A percentile compares a stretch with the other conserved stretches of the same genome.
phyloP scores from a whole-genome alignment of 129 eudicot species.

The Ambrosia artemisiifolia region DNA sequence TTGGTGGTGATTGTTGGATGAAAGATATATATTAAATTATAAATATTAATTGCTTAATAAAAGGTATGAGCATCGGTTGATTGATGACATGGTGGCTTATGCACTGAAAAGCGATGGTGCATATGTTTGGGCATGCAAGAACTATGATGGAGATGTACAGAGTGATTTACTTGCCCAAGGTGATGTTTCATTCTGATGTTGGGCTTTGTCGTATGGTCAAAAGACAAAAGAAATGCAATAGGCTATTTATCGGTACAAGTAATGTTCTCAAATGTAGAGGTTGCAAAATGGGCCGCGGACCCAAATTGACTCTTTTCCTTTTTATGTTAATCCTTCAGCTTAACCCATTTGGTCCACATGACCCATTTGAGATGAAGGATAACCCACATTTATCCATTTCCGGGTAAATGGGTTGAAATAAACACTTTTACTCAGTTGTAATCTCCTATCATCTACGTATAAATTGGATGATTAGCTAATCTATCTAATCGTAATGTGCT shows the following conservation, averaged over 20 bases:
- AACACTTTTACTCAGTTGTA: neutral
- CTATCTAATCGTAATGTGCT: neutral
- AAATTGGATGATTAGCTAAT: slow-evolving; percentile 8
- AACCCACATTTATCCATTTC: neutral
- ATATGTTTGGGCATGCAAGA: slow-evolving; percentile 98
- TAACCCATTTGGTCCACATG: neutral
- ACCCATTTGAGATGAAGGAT: neutral
- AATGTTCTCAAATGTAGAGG: neutral
- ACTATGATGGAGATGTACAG: slow-evolving; percentile 98
- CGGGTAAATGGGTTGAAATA: neutral
- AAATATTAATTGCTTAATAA: neutral
- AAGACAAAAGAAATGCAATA: neutral
- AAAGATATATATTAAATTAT: neutral
- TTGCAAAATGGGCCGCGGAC: neutral
- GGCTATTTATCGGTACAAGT: neutral
- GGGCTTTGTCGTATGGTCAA: neutral
- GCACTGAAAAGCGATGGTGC: slow-evolving; percentile 92
- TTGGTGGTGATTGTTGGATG: slow-evolving; percentile 16
- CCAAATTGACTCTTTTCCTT: neutral
- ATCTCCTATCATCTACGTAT: slow-evolving; percentile 3
- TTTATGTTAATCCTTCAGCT: neutral
- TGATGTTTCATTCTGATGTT: slow-evolving; percentile 20
- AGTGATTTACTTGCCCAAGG: slow-evolving; percentile 99
- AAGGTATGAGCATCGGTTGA: slow-evolving; percentile 98
- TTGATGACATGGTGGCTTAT: slow-evolving; percentile 99